phyloP scores from a whole-genome alignment of 2,329 filamentous ascomycete species.

The Cladorrhinum sp. region DNA sequence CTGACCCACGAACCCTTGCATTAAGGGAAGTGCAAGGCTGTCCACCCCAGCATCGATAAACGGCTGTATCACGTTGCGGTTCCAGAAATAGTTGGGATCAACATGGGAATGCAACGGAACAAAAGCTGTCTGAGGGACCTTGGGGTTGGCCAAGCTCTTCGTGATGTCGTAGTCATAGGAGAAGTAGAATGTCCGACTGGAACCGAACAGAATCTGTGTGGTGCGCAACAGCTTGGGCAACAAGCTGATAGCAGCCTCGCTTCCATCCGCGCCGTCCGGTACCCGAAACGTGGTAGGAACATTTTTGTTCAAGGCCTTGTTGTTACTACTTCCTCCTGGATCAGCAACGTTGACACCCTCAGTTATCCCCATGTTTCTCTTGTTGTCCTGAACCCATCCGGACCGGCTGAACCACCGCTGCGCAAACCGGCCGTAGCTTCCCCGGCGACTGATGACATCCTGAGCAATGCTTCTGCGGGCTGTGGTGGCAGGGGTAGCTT shows the following conservation, averaged over 20 bases:
- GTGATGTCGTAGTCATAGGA: constrained; percentile 95
- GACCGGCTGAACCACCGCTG: constrained; percentile 86
- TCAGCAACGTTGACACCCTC: constrained; percentile 28
- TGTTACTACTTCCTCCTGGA: background rate
- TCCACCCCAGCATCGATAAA: constrained; percentile 74
- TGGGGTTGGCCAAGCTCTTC: constrained; percentile 49
- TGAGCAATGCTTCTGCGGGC: constrained; percentile 68
- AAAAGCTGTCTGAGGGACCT: constrained; percentile 37
- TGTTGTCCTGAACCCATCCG: constrained; percentile 73
- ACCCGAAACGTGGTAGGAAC: constrained; percentile 15
- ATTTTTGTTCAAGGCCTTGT: constrained; percentile 34
- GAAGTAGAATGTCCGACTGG: constrained; percentile 85
- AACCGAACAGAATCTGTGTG: constrained; percentile 78
- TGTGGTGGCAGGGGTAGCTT: constrained; percentile 32
- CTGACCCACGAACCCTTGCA: constrained; percentile 95
- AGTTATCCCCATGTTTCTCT: constrained; percentile 67
- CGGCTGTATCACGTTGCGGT: constrained; percentile 67
- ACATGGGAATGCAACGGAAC: constrained; percentile 68
- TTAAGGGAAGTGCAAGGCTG: constrained; percentile 70
- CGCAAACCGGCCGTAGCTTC: constrained; percentile 85
- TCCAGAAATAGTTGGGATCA: constrained; percentile 89
- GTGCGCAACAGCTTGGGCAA: constrained; percentile 83
- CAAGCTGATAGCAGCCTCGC: constrained; percentile 45
- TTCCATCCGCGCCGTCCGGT: constrained; percentile 36
- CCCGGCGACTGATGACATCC: constrained; percentile 80